These are phyloP conservation scores for Fusarium haematococcum DNA, from an alignment of 2,329 filamentous ascomycete genomes.

Conservation along the genomic window DNA sequence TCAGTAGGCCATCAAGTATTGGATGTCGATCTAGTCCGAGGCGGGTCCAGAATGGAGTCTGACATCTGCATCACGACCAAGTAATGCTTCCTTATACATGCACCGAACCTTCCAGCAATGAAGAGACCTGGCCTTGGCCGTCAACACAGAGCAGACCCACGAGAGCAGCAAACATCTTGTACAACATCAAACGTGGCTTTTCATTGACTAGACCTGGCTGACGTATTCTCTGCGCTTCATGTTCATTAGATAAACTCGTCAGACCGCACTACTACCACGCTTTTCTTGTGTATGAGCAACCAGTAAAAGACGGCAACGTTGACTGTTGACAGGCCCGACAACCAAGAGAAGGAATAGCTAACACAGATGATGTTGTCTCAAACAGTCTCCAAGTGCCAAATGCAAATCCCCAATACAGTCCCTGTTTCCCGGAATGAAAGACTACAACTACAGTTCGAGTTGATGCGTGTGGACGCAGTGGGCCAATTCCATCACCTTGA, in stretches of 20 bases:
- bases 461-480: constrained; percentile 40
- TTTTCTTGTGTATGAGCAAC: constrained; percentile 12
- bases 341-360: constrained; percentile 12
- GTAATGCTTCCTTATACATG: not conserved
- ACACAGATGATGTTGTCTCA: constrained; percentile 15
- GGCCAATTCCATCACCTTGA: constrained; percentile 16
- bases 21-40: not conserved
- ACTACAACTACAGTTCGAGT: constrained; percentile 19
- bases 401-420: constrained; percentile 7
- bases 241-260: constrained; percentile 2
- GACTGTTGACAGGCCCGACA: not conserved
- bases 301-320: not conserved
- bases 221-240: not conserved
- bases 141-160: not conserved
- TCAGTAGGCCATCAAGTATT: not conserved
- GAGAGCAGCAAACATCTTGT: not conserved
- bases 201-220: not conserved
- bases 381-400: constrained; percentile 9
- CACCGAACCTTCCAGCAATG: not conserved
- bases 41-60: not conserved
- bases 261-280: constrained; percentile 2
- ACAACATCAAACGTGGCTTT: not conserved
- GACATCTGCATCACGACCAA: not conserved
- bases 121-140: not conserved
- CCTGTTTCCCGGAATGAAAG: constrained; percentile 23